A percentile compares a stretch with the other conserved stretches of the same genome.
Conservation (phyloP, 176 grass and related monocot genomes). For the Luzula sylvatica region DNA sequence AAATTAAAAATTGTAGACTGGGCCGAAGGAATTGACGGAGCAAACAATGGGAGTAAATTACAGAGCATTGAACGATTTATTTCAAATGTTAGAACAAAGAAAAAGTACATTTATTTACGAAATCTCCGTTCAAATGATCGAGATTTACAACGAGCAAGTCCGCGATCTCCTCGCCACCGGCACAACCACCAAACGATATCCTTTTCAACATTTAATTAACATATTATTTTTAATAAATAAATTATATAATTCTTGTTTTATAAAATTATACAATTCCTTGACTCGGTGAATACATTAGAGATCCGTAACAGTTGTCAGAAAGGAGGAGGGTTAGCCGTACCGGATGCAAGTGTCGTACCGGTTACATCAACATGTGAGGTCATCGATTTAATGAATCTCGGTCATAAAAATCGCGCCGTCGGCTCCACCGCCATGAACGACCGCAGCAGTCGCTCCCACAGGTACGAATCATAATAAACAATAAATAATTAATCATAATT, state of each 20-base stretch:
- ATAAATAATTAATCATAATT: neutral
- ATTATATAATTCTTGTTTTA: neutral
- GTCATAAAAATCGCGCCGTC: conserved; percentile 61
- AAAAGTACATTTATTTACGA: conserved; percentile 59
- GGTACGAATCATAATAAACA: conserved; percentile 23
- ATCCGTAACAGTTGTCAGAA: conserved; percentile 74
- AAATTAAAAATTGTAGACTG: conserved; percentile 43
- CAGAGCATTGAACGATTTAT: conserved; percentile 83
- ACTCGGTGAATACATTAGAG: conserved; percentile 57
- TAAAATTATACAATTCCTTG: conserved; percentile 38
- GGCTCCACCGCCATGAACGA: conserved; percentile 74
- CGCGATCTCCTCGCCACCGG: conserved; percentile 58
- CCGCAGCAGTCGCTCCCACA: conserved; percentile 88
- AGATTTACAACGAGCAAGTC: conserved; percentile 98
- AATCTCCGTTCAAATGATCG: conserved; percentile 90
- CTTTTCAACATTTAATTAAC: no score
- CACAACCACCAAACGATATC: conserved; percentile 72
- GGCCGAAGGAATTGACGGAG: conserved; percentile 50
- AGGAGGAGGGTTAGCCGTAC: conserved; percentile 51
- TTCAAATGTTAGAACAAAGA: conserved; percentile 54
- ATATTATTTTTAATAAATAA: no score
- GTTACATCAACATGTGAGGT: conserved; percentile 58
- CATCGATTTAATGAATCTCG: conserved; percentile 70
- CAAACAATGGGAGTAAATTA: conserved; percentile 74
- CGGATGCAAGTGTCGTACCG: conserved; percentile 59